A percentile compares a stretch with the other conserved stretches of the same genome.
Conservation (phyloP, 352 stramenopile genomes). For the Globisporangium iwayamae region DNA sequence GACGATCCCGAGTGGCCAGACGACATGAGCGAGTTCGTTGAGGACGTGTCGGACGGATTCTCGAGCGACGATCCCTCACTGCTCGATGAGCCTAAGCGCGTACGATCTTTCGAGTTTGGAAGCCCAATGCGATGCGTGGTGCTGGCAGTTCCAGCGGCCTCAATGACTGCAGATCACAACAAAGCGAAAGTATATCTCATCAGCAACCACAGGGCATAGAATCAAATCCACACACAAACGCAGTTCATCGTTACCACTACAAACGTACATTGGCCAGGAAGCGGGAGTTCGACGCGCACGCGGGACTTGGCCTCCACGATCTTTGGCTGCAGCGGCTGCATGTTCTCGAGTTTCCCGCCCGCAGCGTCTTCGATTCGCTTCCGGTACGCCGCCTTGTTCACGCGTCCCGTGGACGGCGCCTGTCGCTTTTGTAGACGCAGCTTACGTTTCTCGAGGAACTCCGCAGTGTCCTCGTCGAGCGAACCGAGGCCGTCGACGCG, state of each 20-base stretch:
- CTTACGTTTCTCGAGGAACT: slow-evolving; percentile 74
- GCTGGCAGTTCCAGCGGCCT: slow-evolving; percentile 27
- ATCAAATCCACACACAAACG: slow-evolving; percentile 4
- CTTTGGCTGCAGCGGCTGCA: slow-evolving; percentile 62
- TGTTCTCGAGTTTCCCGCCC: slow-evolving; percentile 76
- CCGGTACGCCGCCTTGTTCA: slow-evolving; percentile 78
- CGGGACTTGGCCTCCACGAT: slow-evolving; percentile 59
- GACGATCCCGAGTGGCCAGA: slow-evolving; percentile 37
- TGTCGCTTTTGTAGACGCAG: slow-evolving; percentile 63
- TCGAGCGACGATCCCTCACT: slow-evolving; percentile 29
- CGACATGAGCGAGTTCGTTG: slow-evolving; percentile 42
- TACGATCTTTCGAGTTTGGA: slow-evolving; percentile 21
- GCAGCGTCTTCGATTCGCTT: slow-evolving; percentile 70
- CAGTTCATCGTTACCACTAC: background rate
- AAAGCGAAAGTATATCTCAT: background rate
- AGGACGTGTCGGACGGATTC: slow-evolving; percentile 52
- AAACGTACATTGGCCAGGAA: slow-evolving; percentile 73
- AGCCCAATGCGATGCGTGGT: slow-evolving; percentile 14
- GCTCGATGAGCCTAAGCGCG: slow-evolving; percentile 35
- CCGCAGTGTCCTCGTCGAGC: slow-evolving; percentile 69
- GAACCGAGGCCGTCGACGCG: slow-evolving; percentile 58
- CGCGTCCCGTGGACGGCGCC: slow-evolving; percentile 56
- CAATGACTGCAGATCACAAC: slow-evolving; percentile 38
- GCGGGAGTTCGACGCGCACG: slow-evolving; percentile 66
- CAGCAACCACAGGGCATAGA: background rate